Base-by-base conservation (phyloP, 352 stramenopile genomes). In the Phytophthora rubi region DNA sequence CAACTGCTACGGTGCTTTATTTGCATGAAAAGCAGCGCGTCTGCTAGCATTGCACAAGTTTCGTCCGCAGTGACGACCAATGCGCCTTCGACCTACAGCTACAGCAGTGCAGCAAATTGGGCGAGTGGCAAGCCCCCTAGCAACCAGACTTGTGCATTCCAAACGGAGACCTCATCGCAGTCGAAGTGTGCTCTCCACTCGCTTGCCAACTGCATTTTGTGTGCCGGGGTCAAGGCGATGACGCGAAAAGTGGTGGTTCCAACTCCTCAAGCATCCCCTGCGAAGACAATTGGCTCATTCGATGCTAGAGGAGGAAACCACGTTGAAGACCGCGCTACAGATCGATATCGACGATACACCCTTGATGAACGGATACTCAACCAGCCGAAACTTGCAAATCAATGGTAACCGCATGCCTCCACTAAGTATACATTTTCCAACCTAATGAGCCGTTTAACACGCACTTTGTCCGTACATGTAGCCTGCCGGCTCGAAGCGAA, bases 161-260 rank as follows among this genome's bases (percentile, higher is more conserved):
- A 57, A 53, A 10, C 26, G 28, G 68, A 6, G 23, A 4, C 45
- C 3, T 16, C 45, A 26, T 26, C 13, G 12, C 64, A 67, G 26
- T 23, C 39, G 21, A 90, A 86, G 52, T 94, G 86, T 49, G 61
- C 81, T 7, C 58, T 77, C 1, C 86, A 94, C 52, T 67, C 73
- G 21, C 79, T 94, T 7, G 68, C 75, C n/a, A 94, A 92, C 57
- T 94, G 86, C 35, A 85, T 92, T 45, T 65, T 93, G 12, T 94
- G 86, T 45, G 74, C 79, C 16, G 80, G 77, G 9, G 57, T 68
- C 13, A 81, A 80, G 57, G 57, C 61, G 4, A 73, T 77, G 59
- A 77, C 70, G 4, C 59, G 65, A 26, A 77, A 77, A 47, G 58
- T 54, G 33, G 26, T 51, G 12, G 54, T 59, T 21, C 53, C 64